Evolutionary conservation across 805 yeast genomes (phyloP).

Genomic region (Saccharomycopsis sp.): DNA sequence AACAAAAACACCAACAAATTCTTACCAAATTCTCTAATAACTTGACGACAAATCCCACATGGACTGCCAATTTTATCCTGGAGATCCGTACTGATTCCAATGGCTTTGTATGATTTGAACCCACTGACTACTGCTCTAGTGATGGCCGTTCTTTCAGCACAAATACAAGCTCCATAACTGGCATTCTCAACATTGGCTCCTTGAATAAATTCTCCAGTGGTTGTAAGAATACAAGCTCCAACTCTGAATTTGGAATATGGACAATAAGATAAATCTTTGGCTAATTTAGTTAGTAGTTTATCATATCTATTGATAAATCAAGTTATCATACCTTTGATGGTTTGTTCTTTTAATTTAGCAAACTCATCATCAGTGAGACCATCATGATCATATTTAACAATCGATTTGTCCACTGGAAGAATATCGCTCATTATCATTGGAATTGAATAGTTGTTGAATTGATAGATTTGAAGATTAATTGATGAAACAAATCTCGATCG

Average conservation of each 20-base stretch:
- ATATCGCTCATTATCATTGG: slow-evolving; percentile 1
- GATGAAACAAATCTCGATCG: too few species aligned
- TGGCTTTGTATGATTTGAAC: slow-evolving; percentile 36
- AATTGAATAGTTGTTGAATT: too few species aligned
- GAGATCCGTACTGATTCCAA: slow-evolving; percentile 59
- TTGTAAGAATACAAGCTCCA: slow-evolving; percentile 64
- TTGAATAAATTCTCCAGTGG: slow-evolving; percentile 30
- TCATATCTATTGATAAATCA: background rate
- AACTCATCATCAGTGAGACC: slow-evolving; percentile 23
- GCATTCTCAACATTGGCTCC: slow-evolving; percentile 97
- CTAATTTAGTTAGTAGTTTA: slow-evolving; percentile 16
- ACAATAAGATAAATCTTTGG: slow-evolving; percentile 34
- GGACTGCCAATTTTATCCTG: slow-evolving; percentile 56
- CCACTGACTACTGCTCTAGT: slow-evolving; percentile 38
- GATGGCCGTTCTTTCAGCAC: slow-evolving; percentile 68
- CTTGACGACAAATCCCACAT: slow-evolving; percentile 91
- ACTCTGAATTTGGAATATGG: slow-evolving; percentile 51
- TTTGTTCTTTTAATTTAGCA: slow-evolving; percentile 21
- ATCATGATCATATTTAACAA: slow-evolving; percentile 4
- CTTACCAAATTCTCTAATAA: slow-evolving; percentile 68
- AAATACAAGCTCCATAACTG: slow-evolving; percentile 67
- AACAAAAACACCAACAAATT: slow-evolving; percentile 62
- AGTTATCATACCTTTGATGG: slow-evolving; percentile 20
- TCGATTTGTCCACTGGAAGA: background rate
- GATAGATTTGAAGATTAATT: too few species aligned